Evolutionary conservation across 1,139 yeast genomes (phyloP).

Genomic region (Arxiozyma heterogenica): DNA sequence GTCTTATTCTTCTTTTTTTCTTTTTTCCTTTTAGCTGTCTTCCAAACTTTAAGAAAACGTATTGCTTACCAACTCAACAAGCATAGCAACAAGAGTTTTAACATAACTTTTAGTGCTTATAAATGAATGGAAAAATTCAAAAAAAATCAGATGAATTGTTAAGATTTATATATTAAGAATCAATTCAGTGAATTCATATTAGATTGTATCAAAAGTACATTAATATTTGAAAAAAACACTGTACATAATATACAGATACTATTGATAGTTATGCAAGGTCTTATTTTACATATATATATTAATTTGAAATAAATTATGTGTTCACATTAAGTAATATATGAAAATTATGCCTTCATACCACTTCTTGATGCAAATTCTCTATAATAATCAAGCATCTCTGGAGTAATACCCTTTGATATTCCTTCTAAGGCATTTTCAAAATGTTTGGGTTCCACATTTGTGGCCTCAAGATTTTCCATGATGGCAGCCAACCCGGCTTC

Average conservation of each 20-base stretch:
- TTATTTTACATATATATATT: neutral
- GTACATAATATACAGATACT: neutral
- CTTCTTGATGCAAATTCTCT: constrained; percentile 45
- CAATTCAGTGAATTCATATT: neutral
- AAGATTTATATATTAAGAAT: too few relatives aligned
- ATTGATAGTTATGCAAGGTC: neutral
- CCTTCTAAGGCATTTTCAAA: constrained; percentile 62
- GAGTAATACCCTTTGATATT: constrained; percentile 69
- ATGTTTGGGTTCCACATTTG: constrained; percentile 49
- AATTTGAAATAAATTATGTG: neutral
- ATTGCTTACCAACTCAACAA: too few relatives aligned
- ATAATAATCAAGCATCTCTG: constrained; percentile 74
- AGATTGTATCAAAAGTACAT: neutral
- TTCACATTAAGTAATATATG: constrained; percentile 7
- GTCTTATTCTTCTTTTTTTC: too few relatives aligned
- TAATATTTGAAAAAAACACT: too few relatives aligned
- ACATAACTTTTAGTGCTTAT: too few relatives aligned
- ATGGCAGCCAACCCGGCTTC: constrained; percentile 92
- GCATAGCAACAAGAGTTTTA: neutral
- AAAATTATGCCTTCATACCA: constrained; percentile 15
- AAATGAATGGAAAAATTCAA: neutral
- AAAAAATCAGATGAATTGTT: too few relatives aligned
- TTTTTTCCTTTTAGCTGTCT: neutral
- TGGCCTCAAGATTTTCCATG: constrained; percentile 59
- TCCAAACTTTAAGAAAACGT: neutral